A percentile compares a stretch with the other conserved stretches of the same genome.
Evolutionary conservation across 2,329 filamentous ascomycete species (phyloP).

Genomic region (Botrytis pseudocinerea): DNA sequence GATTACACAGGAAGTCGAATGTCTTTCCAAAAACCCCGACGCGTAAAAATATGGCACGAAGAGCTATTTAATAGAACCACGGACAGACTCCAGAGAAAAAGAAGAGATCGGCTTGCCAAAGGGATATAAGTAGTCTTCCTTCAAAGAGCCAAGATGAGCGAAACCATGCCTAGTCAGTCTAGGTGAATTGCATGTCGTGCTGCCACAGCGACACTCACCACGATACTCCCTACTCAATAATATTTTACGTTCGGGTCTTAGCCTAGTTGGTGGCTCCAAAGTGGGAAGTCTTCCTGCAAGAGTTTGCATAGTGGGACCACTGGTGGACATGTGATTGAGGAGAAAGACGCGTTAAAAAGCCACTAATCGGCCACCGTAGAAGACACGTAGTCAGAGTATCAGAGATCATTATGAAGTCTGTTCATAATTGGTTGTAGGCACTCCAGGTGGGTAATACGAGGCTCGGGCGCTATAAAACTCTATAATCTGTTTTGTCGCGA

Average conservation of each 20-base stretch:
- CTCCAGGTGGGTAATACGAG: background rate
- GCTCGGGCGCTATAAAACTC: background rate
- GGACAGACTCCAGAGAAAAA: background rate
- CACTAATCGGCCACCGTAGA: background rate
- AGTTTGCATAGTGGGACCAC: background rate
- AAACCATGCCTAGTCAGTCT: background rate
- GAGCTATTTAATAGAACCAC: background rate
- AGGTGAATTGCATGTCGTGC: background rate
- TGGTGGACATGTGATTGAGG: background rate
- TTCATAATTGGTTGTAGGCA: background rate
- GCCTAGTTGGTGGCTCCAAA: background rate
- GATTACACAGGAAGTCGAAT: background rate
- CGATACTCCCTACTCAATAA: background rate
- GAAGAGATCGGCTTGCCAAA: background rate
- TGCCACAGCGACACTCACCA: background rate
- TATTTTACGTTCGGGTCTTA: background rate
- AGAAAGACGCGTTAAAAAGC: background rate
- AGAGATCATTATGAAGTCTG: background rate
- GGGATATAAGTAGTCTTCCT: constrained; percentile 3
- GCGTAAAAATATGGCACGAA: background rate
- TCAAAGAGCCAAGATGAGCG: background rate
- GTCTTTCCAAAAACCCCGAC: background rate
- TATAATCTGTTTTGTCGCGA: background rate
- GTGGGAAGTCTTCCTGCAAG: background rate
- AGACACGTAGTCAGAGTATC: background rate